Evolutionary conservation across 148 eudicot genomes (phyloP).

Genomic region (Pharnaceum exiguum): DNA sequence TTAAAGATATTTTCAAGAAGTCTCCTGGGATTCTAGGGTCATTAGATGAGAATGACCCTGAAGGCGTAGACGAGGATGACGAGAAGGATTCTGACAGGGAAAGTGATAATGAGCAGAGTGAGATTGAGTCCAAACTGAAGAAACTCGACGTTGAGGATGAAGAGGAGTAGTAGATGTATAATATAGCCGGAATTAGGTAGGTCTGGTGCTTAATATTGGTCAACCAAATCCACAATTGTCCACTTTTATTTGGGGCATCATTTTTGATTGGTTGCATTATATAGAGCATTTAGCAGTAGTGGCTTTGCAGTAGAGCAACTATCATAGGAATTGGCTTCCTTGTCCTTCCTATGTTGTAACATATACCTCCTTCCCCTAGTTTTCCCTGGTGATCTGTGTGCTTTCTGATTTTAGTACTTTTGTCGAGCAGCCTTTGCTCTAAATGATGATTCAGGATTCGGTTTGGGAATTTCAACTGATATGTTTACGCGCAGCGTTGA

Average conservation of each 20-base stretch:
- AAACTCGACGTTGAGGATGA: constrained; percentile 25
- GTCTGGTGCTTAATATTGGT: background rate
- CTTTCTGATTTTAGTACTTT: too few species aligned
- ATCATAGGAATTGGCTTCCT: too few species aligned
- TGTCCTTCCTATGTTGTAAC: too few species aligned
- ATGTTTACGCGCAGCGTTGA: too few species aligned
- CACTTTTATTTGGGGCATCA: background rate
- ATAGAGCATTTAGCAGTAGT: background rate
- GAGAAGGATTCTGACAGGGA: constrained; percentile 33
- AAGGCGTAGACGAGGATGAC: constrained; percentile 51
- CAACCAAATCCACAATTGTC: background rate
- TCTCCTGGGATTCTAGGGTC: constrained; percentile 43
- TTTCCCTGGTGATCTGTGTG: too few species aligned
- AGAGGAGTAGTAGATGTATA: background rate
- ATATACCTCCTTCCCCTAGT: too few species aligned
- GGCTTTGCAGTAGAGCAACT: too few species aligned
- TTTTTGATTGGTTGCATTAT: background rate
- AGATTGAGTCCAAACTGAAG: constrained; percentile 50
- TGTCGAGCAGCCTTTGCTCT: too few species aligned
- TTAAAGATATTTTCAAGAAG: constrained; percentile 40
- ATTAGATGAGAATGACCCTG: constrained; percentile 68
- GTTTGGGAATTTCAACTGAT: too few species aligned
- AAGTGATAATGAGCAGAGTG: constrained; percentile 16
- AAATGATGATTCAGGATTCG: too few species aligned
- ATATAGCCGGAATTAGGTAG: background rate